Base-by-base conservation (phyloP, 2,329 filamentous ascomycete genomes). In the Aspergillus phoenicis region DNA sequence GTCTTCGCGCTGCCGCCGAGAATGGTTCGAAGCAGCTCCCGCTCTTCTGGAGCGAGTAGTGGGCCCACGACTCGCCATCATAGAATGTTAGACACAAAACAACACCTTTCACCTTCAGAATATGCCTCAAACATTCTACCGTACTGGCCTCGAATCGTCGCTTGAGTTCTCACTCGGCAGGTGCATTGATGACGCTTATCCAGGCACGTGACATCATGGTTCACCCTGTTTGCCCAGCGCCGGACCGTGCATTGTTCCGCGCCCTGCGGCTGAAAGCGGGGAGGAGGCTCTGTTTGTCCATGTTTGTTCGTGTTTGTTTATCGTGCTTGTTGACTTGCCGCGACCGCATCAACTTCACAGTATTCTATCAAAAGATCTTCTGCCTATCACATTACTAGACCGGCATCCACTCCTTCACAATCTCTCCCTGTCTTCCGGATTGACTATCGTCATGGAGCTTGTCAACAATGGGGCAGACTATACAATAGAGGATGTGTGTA, bases 401-500 rank as follows among this genome's bases (percentile, higher is more conserved):
- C 33, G 11, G 10, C 33, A 10, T 36, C 33, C 10, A 5, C 10
- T 11, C 33, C 33, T 11, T 13, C 33, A 36, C 11, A 13, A 36
- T 36, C 11, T 36, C 4, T 36, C 33, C 33, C 13, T 11, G 33
- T 36, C 4, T 36, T 4, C 33, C 13, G 33, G 33, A 5, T 36
- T 2, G 33, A 36, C 10, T 5, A 13, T 30, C 15, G 43, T 4
- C 6, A 65, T 66, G 61, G 58, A 62, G 36, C 48, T 55, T 24
- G 22, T 43, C 4, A 51, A 13, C 13, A 30, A 56, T 20, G 64
- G 58, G 38, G 20, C 39, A 36, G 58, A 57, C 57, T 58, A 63
- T 30, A 58, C 60, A 4, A 57, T 64, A 20, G 62, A 67, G 36
- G 73, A 74, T 64, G 72, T 72, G 68, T 62, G 68, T 68, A 38